Base-by-base conservation (phyloP, 768 basidiomycete species). In the Agaricus blazei region DNA sequence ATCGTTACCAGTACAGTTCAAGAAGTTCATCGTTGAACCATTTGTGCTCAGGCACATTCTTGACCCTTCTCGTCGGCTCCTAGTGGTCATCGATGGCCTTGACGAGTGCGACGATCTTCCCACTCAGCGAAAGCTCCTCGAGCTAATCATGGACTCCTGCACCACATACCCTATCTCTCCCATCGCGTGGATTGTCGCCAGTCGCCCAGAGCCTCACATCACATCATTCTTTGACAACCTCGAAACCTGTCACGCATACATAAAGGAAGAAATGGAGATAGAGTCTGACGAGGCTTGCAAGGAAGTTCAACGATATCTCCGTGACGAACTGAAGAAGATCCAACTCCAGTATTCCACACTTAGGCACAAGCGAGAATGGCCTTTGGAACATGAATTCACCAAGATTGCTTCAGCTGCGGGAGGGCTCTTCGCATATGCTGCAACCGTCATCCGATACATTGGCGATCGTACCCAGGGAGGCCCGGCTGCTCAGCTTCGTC, bases 191-290 rank as follows among this genome's bases (percentile, higher is more conserved):
- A 19, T 19, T 19, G 19, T 19, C 19, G 53, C 61, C 9, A 67
- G 66, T 47, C 57, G 69, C 1, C 65, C 68, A 8, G 70, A 70
- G 45, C 48, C 59, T 8, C 55, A 63, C n/a, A 62, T 70, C 8
- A 40, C 42, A 5, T 42, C 51, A 0, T 40, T 34, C 2, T 64
- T 67, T 29, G 12, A 48, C 41, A 23, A 14, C 2, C 14, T 31
- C 15, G 15, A 11, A 14, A 23, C 51, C 0, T 15, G 24, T 26
- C 2, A 43, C 4, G 49, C 38, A 12, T 57, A 52, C 8, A n/a
- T 40, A 14, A 26, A 28, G 8, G 44, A 62, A 4, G 27, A 36
- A 14, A 51, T 53, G 0, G 48, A 46, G 15, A 47, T 48, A 6
- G 54, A 58, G 28, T 51, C 58, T 9, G 31, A 60, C 8, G 48